Base-by-base conservation (phyloP, 768 basidiomycete genomes). In the Clitopilus hobsonii region DNA sequence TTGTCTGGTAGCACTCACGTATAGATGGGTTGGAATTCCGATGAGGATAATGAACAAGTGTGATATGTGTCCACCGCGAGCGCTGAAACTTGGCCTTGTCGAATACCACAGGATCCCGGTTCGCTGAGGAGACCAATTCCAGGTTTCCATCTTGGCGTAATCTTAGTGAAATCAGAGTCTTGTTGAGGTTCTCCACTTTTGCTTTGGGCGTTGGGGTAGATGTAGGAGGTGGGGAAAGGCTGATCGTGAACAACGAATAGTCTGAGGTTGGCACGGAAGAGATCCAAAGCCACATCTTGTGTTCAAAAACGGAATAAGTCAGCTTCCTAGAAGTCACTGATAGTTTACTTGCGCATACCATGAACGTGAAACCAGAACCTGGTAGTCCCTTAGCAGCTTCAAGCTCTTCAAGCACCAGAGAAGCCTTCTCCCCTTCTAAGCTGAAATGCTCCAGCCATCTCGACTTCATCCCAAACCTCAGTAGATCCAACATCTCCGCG, bases 381-480 rank as follows among this genome's bases (percentile, higher is more conserved):
- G 88, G 85, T 41, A 91, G 66, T 0, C 81, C 80, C 56, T 77
- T 79, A 29, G 68, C 64, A n/a, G 67, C 71, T n/a, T 74, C 71
- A 11, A n/a, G 13, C 45, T 83, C 78, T 1, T 69, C 67, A 27
- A 86, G 65, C 3, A 74, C 70, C 5, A 91, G 59, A 7, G 79
- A 70, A 2, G 86, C 80, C 5, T 71, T 65, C 18, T 45, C 41
- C 1, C 78, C 77, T 63, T 84, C 83, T 61, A 92, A 70, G 2
- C 83, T 88, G 56, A 94, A 80, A 64, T 93, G 91, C 54, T 84
- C 81, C 0, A 88, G 83, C 91, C 91, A 93, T 28, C 83, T 78
- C 32, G 84, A 83, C 66, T 82, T 86, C 77, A 89, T 85, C 2
- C 82, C 84, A 47, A 79, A 76, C 6, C 87, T 81, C 52, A 93